Base-by-base conservation (phyloP, 257 asterid genomes). In the Solanum chilense region DNA sequence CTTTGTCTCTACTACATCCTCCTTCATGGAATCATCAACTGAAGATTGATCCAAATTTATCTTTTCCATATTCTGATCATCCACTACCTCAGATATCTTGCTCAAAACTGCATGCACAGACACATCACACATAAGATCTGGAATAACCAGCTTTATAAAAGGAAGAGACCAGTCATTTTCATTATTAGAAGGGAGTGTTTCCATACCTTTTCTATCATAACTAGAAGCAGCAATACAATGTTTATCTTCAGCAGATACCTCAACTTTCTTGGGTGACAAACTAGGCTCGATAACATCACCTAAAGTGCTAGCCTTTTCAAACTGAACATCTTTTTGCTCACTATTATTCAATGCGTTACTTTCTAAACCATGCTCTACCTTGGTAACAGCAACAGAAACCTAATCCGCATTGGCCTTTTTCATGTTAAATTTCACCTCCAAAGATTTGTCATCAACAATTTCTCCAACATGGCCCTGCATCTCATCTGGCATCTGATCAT, bases 21-120 rank as follows among this genome's bases (percentile, higher is more conserved):
- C 92, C 80, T 91, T 90, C 86, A 91, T 89, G 41, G 90, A 87
- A 88, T 91, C 92, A 86, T 86, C 92, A 77, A 86, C 88, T 41
- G 90, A 86, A 74, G 90, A 88, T 69, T 89, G 92, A 69, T 89
- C 90, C 60, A 90, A 83, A 68, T 89, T 91, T 78, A 88, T 88
- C 87, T 89, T 91, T 87, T 89, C 92, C 76, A 86, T 87, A 49
- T 87, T 88, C 39, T 76, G 90, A 47, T 87, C 90, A 84, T 87
- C 89, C 45, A 31, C 75, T 73, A 86, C 70, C 64, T 82, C 89
- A 60, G 80, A 58, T 74, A 82, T 71, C 89, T 81, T 88, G 76
- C 42, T 52, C 62, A 73, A 80, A 84, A 81, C 86, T 52, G 58
- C 13, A 58, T 73, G 77, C 45, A 64, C 83, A 47, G 68, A 68